Conservation (phyloP, 768 basidiomycete genomes). For the Suillus cothurnatus region DNA sequence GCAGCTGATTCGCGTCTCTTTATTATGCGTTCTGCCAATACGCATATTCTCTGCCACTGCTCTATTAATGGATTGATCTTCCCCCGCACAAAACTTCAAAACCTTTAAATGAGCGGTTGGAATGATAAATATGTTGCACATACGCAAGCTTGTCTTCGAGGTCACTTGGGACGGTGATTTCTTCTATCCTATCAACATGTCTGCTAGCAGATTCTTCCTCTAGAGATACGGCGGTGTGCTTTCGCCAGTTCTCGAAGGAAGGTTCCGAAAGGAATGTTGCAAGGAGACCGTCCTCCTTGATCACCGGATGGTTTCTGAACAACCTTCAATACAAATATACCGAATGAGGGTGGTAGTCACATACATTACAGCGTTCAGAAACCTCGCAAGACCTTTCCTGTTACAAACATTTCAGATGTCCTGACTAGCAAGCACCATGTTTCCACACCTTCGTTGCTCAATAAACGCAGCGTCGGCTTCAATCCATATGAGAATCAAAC, state of each 20-base stretch:
- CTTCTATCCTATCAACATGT: slow-evolving; percentile 77
- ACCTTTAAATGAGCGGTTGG: slow-evolving; percentile 8
- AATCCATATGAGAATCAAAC: slow-evolving; percentile 14
- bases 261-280: slow-evolving; percentile 80
- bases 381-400: slow-evolving; percentile 80
- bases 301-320: slow-evolving; percentile 83
- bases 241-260: slow-evolving; percentile 88
- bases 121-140: slow-evolving; percentile 20
- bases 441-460: slow-evolving; percentile 77
- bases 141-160: slow-evolving; percentile 88
- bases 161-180: slow-evolving; percentile 92
- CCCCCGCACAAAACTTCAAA: slow-evolving; percentile 65
- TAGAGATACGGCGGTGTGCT: slow-evolving; percentile 69
- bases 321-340: slow-evolving; percentile 3
- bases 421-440: slow-evolving; percentile 3
- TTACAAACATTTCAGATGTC: slow-evolving; percentile 9
- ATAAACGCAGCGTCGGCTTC: slow-evolving; percentile 87
- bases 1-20: slow-evolving; percentile 91
- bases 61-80: slow-evolving; percentile 81
- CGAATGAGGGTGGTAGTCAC: slow-evolving; percentile 26
- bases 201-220: slow-evolving; percentile 89
- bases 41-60: slow-evolving; percentile 89
- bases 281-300: slow-evolving; percentile 85
- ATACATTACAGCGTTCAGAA: slow-evolving; percentile 77
- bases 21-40: slow-evolving; percentile 84